Percentiles rank a stretch among this genome's conserved stretches.
Conservation (phyloP, 495 filamentous ascomycete genomes). For the Podospora didyma region DNA sequence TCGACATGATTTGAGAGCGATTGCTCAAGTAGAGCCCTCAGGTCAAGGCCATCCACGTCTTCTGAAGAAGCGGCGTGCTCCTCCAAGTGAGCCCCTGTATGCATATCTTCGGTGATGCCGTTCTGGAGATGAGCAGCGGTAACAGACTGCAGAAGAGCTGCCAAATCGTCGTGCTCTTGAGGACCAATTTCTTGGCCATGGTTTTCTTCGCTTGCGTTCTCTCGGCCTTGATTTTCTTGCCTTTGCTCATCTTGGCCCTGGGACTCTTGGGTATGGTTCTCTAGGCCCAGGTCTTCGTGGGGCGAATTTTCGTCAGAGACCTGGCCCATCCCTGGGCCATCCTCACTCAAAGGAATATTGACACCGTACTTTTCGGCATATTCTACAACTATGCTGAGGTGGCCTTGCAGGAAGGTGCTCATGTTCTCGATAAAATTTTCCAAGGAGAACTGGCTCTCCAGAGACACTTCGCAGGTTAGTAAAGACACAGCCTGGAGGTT, state of each 20-base stretch:
- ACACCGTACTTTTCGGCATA: conserved; percentile 39
- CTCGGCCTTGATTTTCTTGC: no score
- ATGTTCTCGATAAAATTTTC: conserved; percentile 73
- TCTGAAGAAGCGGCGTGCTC: background rate
- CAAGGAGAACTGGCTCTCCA: conserved; percentile 77
- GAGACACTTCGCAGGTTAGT: conserved; percentile 38
- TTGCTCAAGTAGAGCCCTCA: conserved; percentile 25
- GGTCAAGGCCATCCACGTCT: conserved; percentile 9
- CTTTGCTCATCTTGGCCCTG: no score
- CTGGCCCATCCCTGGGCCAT: conserved; percentile 15
- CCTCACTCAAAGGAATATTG: conserved; percentile 31
- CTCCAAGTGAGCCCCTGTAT: background rate
- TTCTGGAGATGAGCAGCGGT: conserved; percentile 14
- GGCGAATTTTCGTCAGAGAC: conserved; percentile 4
- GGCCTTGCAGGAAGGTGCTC: conserved; percentile 69
- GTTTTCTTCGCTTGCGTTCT: no score
- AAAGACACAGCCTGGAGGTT: background rate
- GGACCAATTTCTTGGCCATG: conserved; percentile 2
- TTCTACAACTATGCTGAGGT: conserved; percentile 62
- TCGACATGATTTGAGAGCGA: conserved; percentile 13
- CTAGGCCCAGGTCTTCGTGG: no score
- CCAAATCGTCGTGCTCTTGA: conserved; percentile 31
- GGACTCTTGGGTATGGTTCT: no score
- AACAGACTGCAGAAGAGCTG: conserved; percentile 21
- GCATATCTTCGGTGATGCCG: conserved; percentile 6